These are phyloP conservation scores for Fragaria ananassa DNA, from an alignment of 306 rosid genomes.

Conservation along the genomic window DNA sequence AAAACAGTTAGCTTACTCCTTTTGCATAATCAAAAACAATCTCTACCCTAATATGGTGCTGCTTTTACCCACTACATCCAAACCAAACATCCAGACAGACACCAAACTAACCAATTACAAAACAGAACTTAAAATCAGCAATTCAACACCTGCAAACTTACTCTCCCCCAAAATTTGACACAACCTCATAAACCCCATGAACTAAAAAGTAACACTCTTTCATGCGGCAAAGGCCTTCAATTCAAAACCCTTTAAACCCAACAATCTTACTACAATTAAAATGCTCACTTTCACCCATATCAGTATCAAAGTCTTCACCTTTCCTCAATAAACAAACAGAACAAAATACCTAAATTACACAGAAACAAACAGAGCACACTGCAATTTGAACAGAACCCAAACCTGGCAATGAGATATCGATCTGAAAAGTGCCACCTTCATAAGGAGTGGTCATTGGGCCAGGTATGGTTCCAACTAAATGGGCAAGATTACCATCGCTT, in stretches of 20 bases:
- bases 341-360: background rate
- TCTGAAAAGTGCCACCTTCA: constrained; percentile 85
- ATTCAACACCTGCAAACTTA: background rate
- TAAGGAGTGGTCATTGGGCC: constrained; percentile 87
- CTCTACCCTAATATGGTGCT: background rate
- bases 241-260: background rate
- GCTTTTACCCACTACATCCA: background rate
- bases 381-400: background rate
- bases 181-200: background rate
- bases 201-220: background rate
- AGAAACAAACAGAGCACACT: background rate
- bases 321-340: background rate
- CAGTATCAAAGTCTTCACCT: background rate
- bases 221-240: background rate
- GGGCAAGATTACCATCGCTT: constrained; percentile 50
- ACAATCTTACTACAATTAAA: background rate
- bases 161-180: background rate
- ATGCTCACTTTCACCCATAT: background rate
- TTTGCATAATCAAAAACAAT: background rate
- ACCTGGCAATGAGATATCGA: constrained; percentile 92
- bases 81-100: background rate
- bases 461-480: constrained; percentile 73
- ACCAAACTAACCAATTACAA: background rate
- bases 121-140: background rate
- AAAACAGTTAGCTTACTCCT: background rate